Percentiles rank a stretch among this genome's conserved stretches.
Conservation (phyloP, 108 stramenopile species). For the Pseudonitzschia delicatissima region DNA sequence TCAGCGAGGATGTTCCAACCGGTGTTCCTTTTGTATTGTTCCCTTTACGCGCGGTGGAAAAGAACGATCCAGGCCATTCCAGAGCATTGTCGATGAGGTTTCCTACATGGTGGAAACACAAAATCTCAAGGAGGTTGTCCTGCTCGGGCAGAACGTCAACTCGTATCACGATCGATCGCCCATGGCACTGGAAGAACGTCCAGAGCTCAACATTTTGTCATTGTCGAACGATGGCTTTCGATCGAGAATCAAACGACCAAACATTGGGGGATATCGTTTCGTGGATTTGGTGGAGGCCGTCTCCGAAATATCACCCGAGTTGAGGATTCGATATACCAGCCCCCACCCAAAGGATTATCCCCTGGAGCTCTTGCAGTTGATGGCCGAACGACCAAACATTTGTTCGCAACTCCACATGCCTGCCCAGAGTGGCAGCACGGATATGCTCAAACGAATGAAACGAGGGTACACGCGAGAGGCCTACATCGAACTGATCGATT, state of each 20-base stretch:
- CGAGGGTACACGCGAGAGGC: conserved; percentile 95
- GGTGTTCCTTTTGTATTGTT: conserved; percentile 93
- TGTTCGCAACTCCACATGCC: conserved; percentile 96
- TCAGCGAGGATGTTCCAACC: conserved; percentile 95
- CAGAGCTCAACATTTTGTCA: conserved; percentile 16
- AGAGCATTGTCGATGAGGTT: conserved; percentile 88
- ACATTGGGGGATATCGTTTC: conserved; percentile 89
- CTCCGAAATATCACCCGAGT: conserved; percentile 81
- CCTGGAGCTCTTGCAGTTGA: conserved; percentile 72
- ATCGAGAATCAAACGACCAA: conserved; percentile 67
- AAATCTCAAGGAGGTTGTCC: conserved; percentile 88
- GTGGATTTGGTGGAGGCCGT: conserved; percentile 91
- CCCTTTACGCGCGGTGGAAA: conserved; percentile 94
- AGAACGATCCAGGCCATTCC: conserved; percentile 89
- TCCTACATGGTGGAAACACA: conserved; percentile 61
- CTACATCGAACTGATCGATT: conserved; percentile 83
- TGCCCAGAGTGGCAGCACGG: conserved; percentile 91
- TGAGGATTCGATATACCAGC: conserved; percentile 95
- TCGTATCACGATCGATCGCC: conserved; percentile 89
- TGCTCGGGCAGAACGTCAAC: conserved; percentile 99
- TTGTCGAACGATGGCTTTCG: conserved; percentile 85
- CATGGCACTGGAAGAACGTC: conserved; percentile 35
- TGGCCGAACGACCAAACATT: conserved; percentile 91
- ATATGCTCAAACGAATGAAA: conserved; percentile 90
- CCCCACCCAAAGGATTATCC: conserved; percentile 99